phyloP scores from a whole-genome alignment of 139 green algal species.

The Gonium pectorale region DNA sequence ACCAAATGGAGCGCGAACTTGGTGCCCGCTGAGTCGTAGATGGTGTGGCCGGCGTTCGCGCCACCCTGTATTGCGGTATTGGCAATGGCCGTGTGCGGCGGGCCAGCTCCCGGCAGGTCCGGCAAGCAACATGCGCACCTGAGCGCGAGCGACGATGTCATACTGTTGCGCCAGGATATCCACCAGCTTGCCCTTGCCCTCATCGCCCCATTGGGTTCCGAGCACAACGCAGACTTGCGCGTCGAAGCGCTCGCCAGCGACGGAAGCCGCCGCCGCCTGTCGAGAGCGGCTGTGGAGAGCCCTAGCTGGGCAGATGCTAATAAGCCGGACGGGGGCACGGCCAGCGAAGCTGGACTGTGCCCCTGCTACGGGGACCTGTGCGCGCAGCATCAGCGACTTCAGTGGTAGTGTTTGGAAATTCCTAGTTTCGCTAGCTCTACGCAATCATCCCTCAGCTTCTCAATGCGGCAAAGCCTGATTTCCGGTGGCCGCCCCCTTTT shows the following conservation, averaged over 20 bases:
- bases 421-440: no score
- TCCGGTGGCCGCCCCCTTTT: no score
- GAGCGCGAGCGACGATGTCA: conserved; percentile 94
- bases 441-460: no score
- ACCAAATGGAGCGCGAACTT: conserved; percentile 99
- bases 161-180: conserved; percentile 98
- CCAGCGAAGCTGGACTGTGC: no score
- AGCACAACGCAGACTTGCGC: conserved; percentile 82
- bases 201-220: conserved; percentile 98
- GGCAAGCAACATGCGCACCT: conserved; percentile 69
- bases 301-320: no score
- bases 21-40: conserved; percentile 96
- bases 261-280: conserved; percentile 5
- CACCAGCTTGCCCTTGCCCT: conserved; percentile 99
- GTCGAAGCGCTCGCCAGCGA: conserved; percentile 17
- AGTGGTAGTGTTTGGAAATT: no score
- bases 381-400: no score
- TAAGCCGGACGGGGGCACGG: no score
- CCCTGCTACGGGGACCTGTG: no score
- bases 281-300: neutral
- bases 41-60: conserved; percentile 99
- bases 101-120: neutral
- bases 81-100: neutral
- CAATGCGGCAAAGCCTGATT: no score
- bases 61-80: conserved; percentile 85